A percentile compares a stretch with the other conserved stretches of the same genome.
phyloP scores from a whole-genome alignment of 1,139 yeast species.

The Sugiyamaella xylanicola region DNA sequence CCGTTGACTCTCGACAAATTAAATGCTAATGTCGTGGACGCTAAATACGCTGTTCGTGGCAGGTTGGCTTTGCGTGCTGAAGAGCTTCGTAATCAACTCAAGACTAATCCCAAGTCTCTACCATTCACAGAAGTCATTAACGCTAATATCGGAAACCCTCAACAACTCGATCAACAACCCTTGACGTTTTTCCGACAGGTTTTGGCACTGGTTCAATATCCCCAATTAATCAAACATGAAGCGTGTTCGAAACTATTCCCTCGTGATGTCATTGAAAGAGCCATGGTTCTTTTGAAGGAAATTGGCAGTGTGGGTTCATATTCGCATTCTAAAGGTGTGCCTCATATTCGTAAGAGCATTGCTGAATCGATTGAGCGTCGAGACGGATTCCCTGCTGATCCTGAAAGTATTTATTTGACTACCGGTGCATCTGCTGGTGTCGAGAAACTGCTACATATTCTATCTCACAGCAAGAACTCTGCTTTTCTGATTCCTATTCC shows the following conservation, averaged over 20 bases:
- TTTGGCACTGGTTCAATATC: slow-evolving; percentile 80
- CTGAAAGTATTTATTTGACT: slow-evolving; percentile 77
- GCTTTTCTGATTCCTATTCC: slow-evolving; percentile 97
- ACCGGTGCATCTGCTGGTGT: slow-evolving; percentile 96
- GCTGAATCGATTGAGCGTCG: slow-evolving; percentile 77
- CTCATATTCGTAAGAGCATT: slow-evolving; percentile 67
- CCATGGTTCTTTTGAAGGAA: slow-evolving; percentile 57
- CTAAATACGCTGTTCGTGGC: slow-evolving; percentile 96
- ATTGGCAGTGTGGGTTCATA: slow-evolving; percentile 92
- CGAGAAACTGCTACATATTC: slow-evolving; percentile 66
- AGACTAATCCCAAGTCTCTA: slow-evolving; percentile 57
- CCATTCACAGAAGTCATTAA: slow-evolving; percentile 79
- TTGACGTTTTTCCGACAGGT: slow-evolving; percentile 95
- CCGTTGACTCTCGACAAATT: slow-evolving; percentile 51
- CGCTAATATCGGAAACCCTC: slow-evolving; percentile 97
- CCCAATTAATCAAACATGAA: slow-evolving; percentile 56
- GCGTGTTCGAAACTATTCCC: slow-evolving; percentile 51
- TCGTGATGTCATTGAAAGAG: slow-evolving; percentile 72
- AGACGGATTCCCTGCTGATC: slow-evolving; percentile 65
- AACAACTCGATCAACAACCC: slow-evolving; percentile 91
- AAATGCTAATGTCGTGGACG: slow-evolving; percentile 73
- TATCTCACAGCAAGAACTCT: slow-evolving; percentile 64
- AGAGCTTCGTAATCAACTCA: slow-evolving; percentile 62
- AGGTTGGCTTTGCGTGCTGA: slow-evolving; percentile 92
- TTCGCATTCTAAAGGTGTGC: slow-evolving; percentile 88